Percentiles rank a stretch among this genome's conserved stretches.
phyloP scores from a whole-genome alignment of 2,329 filamentous ascomycete species.

The Pseudomassariella vexata region DNA sequence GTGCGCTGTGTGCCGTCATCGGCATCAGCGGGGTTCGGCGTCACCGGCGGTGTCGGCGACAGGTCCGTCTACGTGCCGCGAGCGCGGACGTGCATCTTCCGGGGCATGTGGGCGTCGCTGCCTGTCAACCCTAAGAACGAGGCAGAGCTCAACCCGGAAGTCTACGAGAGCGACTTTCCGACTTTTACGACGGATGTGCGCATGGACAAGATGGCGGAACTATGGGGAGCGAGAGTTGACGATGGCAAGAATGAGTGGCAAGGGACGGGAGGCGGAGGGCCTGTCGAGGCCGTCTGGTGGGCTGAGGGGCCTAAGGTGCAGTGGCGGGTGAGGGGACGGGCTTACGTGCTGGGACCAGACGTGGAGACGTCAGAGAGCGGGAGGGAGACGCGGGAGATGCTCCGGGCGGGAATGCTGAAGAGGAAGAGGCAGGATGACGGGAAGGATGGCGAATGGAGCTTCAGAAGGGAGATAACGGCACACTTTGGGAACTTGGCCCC shows the following conservation, averaged over 20 bases:
- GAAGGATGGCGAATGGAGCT: constrained; percentile 60
- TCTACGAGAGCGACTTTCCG: constrained; percentile 70
- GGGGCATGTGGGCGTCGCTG: constrained; percentile 75
- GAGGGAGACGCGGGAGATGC: constrained; percentile 51
- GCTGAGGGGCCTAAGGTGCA: constrained; percentile 63
- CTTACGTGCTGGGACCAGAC: constrained; percentile 69
- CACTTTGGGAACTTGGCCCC: constrained; percentile 89
- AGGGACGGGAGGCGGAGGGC: constrained; percentile 58
- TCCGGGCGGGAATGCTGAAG: constrained; percentile 59
- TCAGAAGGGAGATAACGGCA: constrained; percentile 71
- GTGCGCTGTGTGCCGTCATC: constrained; percentile 30
- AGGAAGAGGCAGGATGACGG: constrained; percentile 24
- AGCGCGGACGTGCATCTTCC: constrained; percentile 75
- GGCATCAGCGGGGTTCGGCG: constrained; percentile 6
- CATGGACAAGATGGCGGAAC: constrained; percentile 75
- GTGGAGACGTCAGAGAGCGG: constrained; percentile 44
- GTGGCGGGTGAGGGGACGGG: constrained; percentile 76
- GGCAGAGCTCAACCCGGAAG: constrained; percentile 63
- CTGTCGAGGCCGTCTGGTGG: constrained; percentile 72
- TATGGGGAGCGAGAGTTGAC: constrained; percentile 41
- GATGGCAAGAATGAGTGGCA: constrained; percentile 26
- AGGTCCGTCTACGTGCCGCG: constrained; percentile 45
- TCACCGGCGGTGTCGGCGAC: constrained; percentile 19
- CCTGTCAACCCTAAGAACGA: constrained; percentile 68
- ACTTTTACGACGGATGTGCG: constrained; percentile 84